Evolutionary conservation across 345 rosid species (phyloP), one percentile per base, ranked within the genome.

Genomic region (Brassica carinata): DNA sequence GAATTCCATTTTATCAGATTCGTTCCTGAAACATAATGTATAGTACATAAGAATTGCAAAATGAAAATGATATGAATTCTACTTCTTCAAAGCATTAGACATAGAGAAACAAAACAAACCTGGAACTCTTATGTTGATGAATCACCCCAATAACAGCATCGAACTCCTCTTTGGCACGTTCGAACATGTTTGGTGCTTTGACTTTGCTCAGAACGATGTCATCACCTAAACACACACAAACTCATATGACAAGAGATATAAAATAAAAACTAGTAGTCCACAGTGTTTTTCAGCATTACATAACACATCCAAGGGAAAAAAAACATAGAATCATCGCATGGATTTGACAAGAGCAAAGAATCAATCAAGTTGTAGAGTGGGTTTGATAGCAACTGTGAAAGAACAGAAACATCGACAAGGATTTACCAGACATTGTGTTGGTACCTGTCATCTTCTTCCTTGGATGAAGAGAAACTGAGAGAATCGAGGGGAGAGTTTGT

Each of bases 111-210:
- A 31, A 62, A 15, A 53, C 58, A 53, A 66, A 48, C 26, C 45
- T 55, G 1, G 79, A 91, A 87, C 84, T 72, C 73, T 79, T 77
- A 27, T 36, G 81, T 23, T 76, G 74, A 79, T 88, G 86, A 71
- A 88, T 71, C 8, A 85, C 69, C 2, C 88, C 87, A 76, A 84
- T 75, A 57, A 89, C 83, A 63, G 95, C 92, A 45, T 90, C 89
- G 23, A 87, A 78, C 86, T 90, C 93, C 67, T 91, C 93, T 85
- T 88, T 86, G 0, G 86, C 91, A 83, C 89, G 71, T 64, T 88
- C 89, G 8, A 88, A 85, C 83, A 91, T 69, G 72, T 85, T 87
- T 23, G 92, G 93, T 0, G 93, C 92, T 79, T 87, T 86, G 6
- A 86, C 89, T 43, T 85, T 86, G 7, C 66, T 83, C 76, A 79